phyloP scores from a whole-genome alignment of 768 basidiomycete species.

The Pulveroboletus sp. region DNA sequence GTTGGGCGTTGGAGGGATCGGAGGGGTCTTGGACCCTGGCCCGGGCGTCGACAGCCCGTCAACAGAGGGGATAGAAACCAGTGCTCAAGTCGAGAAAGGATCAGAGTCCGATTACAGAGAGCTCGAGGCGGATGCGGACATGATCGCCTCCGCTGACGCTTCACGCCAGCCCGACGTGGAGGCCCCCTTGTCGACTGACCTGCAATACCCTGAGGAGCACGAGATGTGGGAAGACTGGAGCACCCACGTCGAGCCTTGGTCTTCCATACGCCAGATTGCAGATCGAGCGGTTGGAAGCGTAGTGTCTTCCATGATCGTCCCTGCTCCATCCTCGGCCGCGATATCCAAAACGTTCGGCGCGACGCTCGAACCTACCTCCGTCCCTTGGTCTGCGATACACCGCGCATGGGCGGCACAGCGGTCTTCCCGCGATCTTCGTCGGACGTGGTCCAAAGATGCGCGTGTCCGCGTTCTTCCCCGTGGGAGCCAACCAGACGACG shows the following conservation, averaged over 20 bases:
- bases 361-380: constrained; percentile 45
- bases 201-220: constrained; percentile 18
- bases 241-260: constrained; percentile 62
- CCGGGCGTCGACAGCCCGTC: neutral
- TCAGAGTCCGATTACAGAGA: constrained; percentile 10
- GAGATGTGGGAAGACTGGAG: constrained; percentile 67
- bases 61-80: constrained; percentile 1
- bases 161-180: neutral
- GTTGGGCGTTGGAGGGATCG: constrained; percentile 76
- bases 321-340: constrained; percentile 6
- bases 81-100: constrained; percentile 2
- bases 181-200: constrained; percentile 1
- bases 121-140: constrained; percentile 16
- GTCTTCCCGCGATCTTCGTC: constrained; percentile 48
- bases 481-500: constrained; percentile 37
- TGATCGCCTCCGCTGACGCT: constrained; percentile 14
- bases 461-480: constrained; percentile 29
- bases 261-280: constrained; percentile 64
- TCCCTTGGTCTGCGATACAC: constrained; percentile 66
- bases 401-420: constrained; percentile 62
- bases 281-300: constrained; percentile 73
- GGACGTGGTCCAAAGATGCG: constrained; percentile 57
- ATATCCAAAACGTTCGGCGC: constrained; percentile 19
- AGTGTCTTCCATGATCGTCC: constrained; percentile 29
- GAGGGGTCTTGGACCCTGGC: constrained; percentile 52